Evolutionary conservation across 2,329 filamentous ascomycete genomes (phyloP), one percentile per base, ranked within the genome.

Genomic region (Apiospora marii): DNA sequence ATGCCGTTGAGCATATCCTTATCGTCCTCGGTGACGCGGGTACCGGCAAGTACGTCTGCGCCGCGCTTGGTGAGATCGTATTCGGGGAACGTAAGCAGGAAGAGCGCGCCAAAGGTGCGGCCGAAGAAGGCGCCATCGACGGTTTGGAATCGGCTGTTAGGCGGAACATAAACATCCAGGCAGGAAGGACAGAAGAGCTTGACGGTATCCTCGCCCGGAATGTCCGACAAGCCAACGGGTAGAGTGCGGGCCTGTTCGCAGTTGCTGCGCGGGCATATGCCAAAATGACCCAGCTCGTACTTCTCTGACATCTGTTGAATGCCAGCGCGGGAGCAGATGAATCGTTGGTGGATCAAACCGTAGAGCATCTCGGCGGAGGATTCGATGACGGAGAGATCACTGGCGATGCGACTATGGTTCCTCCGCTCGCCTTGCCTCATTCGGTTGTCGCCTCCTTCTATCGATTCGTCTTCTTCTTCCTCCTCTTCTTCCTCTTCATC

Each of bases 271-370:
- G 96, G 96, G 82, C 96, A 99, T 77, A 93, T 92, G 70, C 96
- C 96, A 81, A 99, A 99, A 85, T 99, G 96, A 74, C 95, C 93
- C 68, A 97, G 89, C 83, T 98, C 96, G 86, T 98, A 99, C 83
- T 99, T 99, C 84, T 99, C 96, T 75, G 95, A 94, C 96, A 99
- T 99, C 82, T 98, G 95, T 84, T 98, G 96, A 79, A 99, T 98
- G 70, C 96, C 96, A 2, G 94, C 94, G 73, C 96, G 90, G 34
- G 95, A 98, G 80, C 95, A 98, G 84, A 99, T 98, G 84, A 98
- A 99, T 72, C 96, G 93, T 83, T 98, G 96, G 85, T 99, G 96
- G 83, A 99, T 99, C 73, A 99, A 90, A 53, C 96, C 96, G 84
- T 99, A 99, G 34, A 99, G 92, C 86, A 98, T 92, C 86, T 99